phyloP scores from a whole-genome alignment of 2,329 filamentous ascomycete genomes.

The Cryoendolithus antarcticus region DNA sequence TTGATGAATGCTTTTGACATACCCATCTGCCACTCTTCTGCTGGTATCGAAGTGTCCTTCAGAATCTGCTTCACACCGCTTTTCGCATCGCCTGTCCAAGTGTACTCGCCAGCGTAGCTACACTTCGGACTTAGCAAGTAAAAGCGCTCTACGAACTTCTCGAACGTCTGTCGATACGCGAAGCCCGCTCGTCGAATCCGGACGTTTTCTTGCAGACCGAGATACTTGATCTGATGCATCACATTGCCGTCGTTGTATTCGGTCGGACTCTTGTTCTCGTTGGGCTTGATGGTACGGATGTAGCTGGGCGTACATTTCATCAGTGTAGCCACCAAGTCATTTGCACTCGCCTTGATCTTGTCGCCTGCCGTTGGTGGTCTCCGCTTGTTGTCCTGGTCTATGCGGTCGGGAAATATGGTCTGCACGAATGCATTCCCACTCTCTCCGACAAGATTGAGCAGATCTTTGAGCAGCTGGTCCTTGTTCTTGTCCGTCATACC shows the following conservation, averaged over 20 bases:
- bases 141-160: conserved; percentile 96
- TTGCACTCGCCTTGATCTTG: conserved; percentile 88
- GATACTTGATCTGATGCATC: conserved; percentile 95
- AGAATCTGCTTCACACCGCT: conserved; percentile 84
- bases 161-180: conserved; percentile 90
- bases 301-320: conserved; percentile 98
- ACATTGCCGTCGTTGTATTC: conserved; percentile 91
- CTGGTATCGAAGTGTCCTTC: conserved; percentile 89
- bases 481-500: conserved; percentile 99
- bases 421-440: conserved; percentile 82
- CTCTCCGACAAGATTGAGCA: conserved; percentile 72
- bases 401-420: conserved; percentile 77
- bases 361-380: conserved; percentile 90
- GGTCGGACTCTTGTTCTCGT: conserved; percentile 91
- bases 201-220: conserved; percentile 98
- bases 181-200: conserved; percentile 93
- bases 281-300: conserved; percentile 97
- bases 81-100: conserved; percentile 80
- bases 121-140: conserved; percentile 89
- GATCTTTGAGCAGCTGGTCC: conserved; percentile 87
- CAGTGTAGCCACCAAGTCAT: conserved; percentile 83
- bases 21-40: conserved; percentile 94
- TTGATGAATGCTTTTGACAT: conserved; percentile 97
- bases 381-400: conserved; percentile 91
- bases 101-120: conserved; percentile 94